phyloP scores from a whole-genome alignment of 1,284 basidiomycete species.

The Ustilago curta region DNA sequence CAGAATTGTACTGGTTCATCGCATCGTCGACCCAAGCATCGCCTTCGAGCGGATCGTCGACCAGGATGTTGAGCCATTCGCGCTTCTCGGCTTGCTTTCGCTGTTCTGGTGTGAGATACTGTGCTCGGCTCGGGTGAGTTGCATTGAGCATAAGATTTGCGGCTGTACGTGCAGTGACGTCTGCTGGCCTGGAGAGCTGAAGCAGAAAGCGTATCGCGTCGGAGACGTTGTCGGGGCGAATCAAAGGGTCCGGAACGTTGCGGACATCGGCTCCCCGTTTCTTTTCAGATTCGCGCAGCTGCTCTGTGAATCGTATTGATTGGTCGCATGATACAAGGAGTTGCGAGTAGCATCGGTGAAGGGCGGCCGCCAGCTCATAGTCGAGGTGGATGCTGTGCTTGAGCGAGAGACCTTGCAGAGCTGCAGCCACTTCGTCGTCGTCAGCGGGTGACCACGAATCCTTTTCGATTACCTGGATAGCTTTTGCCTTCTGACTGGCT shows the following conservation, averaged over 20 bases:
- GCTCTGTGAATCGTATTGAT: slow-evolving; percentile 19
- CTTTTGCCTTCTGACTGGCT: slow-evolving; percentile 26
- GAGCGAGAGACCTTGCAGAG: slow-evolving; percentile 43
- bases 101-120: slow-evolving; percentile 44
- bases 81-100: slow-evolving; percentile 28
- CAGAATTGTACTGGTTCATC: slow-evolving; percentile 19
- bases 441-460: slow-evolving; percentile 47
- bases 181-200: slow-evolving; percentile 35
- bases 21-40: slow-evolving; percentile 23
- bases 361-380: slow-evolving; percentile 34
- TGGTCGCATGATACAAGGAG: slow-evolving; percentile 24
- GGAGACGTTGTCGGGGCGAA: slow-evolving; percentile 45
- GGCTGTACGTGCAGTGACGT: slow-evolving; percentile 37
- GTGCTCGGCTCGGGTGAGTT: slow-evolving; percentile 20
- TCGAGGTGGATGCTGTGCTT: slow-evolving; percentile 46
- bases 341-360: slow-evolving; percentile 32
- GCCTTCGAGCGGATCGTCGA: slow-evolving; percentile 41
- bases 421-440: slow-evolving; percentile 21
- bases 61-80: slow-evolving; percentile 43
- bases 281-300: slow-evolving; percentile 22
- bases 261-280: slow-evolving; percentile 15
- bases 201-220: slow-evolving; percentile 36
- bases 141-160: slow-evolving; percentile 44
- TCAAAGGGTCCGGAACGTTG: slow-evolving; percentile 23
- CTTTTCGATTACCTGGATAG: slow-evolving; percentile 24